phyloP scores from a whole-genome alignment of 805 yeast species.

The Wickerhamomyces sydowiorum region DNA sequence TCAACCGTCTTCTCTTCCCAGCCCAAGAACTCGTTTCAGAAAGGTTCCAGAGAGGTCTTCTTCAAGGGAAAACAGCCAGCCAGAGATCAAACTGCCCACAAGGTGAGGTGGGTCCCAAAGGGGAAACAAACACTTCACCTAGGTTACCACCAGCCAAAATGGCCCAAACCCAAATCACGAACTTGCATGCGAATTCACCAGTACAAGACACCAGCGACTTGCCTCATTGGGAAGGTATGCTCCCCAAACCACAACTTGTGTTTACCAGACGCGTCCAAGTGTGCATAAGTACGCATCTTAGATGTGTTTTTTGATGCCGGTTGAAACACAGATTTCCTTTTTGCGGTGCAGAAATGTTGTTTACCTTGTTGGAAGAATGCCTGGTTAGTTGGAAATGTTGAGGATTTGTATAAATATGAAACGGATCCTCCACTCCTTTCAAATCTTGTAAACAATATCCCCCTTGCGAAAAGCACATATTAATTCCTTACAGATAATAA shows the following conservation, averaged over 20 bases:
- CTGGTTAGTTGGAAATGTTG: not conserved
- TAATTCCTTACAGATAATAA: not conserved
- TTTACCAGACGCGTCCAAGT: not conserved
- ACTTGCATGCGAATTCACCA: not conserved
- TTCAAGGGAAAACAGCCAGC: no score
- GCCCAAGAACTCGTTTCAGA: no score
- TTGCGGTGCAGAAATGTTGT: not conserved
- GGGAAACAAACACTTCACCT: no score
- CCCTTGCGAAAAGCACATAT: not conserved
- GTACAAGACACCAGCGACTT: not conserved
- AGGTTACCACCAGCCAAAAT: no score
- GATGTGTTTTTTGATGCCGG: no score
- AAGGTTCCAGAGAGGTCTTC: no score
- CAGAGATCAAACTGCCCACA: no score
- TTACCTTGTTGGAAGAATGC: not conserved
- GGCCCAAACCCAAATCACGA: no score
- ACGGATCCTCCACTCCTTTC: constrained; percentile 1
- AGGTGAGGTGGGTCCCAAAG: no score
- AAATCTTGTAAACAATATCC: not conserved
- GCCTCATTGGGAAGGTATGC: not conserved
- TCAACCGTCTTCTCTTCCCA: no score
- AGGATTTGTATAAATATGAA: not conserved
- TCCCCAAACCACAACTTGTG: not conserved
- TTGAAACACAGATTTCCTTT: not conserved
- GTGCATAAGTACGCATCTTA: not conserved